Percentiles rank a stretch among this genome's conserved stretches.
Conservation (phyloP, 257 asterid species). For the Nyctanthes arbortristis region DNA sequence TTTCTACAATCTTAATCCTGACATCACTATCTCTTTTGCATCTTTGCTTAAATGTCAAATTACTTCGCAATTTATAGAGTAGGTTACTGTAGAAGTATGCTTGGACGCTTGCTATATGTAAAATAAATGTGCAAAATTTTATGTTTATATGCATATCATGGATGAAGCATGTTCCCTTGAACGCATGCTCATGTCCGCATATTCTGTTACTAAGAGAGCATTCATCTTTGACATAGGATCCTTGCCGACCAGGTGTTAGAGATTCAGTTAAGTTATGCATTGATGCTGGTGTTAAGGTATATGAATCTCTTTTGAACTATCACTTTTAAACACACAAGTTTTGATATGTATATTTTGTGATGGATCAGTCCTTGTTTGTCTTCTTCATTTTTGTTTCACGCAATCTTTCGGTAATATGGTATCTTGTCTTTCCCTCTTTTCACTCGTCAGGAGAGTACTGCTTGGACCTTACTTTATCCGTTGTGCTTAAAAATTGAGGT, state of each 20-base stretch:
- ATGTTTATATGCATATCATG: too few species aligned
- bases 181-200: too few species aligned
- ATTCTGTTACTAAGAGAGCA: neutral
- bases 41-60: neutral
- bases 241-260: slow-evolving; percentile 83
- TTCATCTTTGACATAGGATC: slow-evolving; percentile 57
- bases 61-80: neutral
- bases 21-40: neutral
- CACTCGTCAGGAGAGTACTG: neutral
- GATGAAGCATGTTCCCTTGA: too few species aligned
- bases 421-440: neutral
- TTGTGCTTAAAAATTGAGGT: too few species aligned
- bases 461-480: too few species aligned
- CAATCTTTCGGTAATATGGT: neutral
- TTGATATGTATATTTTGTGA: neutral
- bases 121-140: too few species aligned
- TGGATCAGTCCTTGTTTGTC: neutral
- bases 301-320: neutral
- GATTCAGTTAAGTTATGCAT: slow-evolving; percentile 77
- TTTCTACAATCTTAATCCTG: neutral
- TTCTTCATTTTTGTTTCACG: too few species aligned
- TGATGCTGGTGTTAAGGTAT: slow-evolving; percentile 90
- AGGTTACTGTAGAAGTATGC: neutral
- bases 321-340: neutral
- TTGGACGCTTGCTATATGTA: too few species aligned